These are phyloP conservation scores for Phytomonas sp. DNA, from an alignment of 208 protist genomes.

Conservation along the genomic window DNA sequence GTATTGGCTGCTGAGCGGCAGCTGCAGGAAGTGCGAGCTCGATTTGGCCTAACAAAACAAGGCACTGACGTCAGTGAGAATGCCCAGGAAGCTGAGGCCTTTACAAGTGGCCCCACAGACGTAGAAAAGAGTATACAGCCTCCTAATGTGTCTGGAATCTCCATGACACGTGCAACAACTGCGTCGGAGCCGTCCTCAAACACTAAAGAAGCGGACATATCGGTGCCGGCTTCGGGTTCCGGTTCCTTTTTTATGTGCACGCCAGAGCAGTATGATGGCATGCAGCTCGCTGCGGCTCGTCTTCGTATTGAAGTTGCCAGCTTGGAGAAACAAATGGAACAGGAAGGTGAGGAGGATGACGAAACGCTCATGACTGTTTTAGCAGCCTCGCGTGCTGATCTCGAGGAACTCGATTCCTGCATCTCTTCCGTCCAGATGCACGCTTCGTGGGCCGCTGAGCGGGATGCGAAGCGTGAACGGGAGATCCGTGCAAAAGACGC, in stretches of 20 bases:
- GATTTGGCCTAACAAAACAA: slow-evolving; percentile 21
- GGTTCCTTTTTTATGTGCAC: slow-evolving; percentile 62
- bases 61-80: slow-evolving; percentile 1
- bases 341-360: slow-evolving; percentile 77
- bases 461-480: slow-evolving; percentile 42
- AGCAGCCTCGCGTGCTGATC: slow-evolving; percentile 71
- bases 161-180: neutral
- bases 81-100: neutral
- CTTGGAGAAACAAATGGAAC: slow-evolving; percentile 83
- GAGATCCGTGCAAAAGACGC: slow-evolving; percentile 25
- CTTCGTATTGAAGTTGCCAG: slow-evolving; percentile 71
- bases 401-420: slow-evolving; percentile 86
- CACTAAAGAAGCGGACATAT: slow-evolving; percentile 5
- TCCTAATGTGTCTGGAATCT: neutral
- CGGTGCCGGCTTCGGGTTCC: slow-evolving; percentile 7
- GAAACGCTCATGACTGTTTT: slow-evolving; percentile 91
- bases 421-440: slow-evolving; percentile 64
- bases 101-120: neutral
- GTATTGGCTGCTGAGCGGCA: slow-evolving; percentile 51
- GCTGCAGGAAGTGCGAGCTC: slow-evolving; percentile 45
- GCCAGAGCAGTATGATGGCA: slow-evolving; percentile 85
- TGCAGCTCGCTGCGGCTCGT: slow-evolving; percentile 70
- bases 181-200: neutral
- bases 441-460: slow-evolving; percentile 54
- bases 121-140: neutral